Evolutionary conservation across 2,329 filamentous ascomycete species (phyloP), one percentile per base, ranked within the genome.

Genomic region (Clonostachys byssicola): DNA sequence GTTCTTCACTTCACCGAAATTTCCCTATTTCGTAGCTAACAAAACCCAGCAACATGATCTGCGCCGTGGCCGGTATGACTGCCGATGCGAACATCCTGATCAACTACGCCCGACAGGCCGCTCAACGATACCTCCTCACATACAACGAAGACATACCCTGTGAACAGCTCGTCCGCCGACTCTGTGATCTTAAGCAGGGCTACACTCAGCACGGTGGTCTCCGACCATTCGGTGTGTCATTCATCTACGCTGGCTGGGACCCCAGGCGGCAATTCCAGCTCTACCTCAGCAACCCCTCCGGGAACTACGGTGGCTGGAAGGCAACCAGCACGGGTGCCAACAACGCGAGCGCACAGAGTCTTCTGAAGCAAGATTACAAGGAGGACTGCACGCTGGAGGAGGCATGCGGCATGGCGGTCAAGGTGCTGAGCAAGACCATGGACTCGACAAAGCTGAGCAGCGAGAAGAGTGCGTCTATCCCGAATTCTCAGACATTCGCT

Each of bases 61-160:
- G 92, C 72, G 94, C 94, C 52, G 94, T 99, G 51, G 94, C 94
- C 60, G 94, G 94, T 65, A 97, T 99, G 92, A 99, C 92, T 42
- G 94, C 94, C 63, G 94, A 99, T 67, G 94, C 94, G 70, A 99
- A 99, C 78, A 99, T 99, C 71, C 90, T 99, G 68, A 99, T 99
- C 84, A 99, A 99, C 80, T 96, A 95, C 73, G 95, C 94, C 67
- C 91, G 94, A 60, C 90, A 96, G 81, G 88, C 89, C 61, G 94
- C 94, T 60, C 94, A 99, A 75, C 85, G 88, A 65, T 97, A 99
- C 74, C 92, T 99, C 67, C 84, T 96, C 57, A 99, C 92, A 61
- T 99, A 99, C 81, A 96, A 97, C 78, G 92, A 96, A 86, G 94
- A 99, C 66, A 99, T 99, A 55, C 94, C 94, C 50, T 99, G 94